These are phyloP conservation scores for Nitzschia putrida DNA, from an alignment of 108 stramenopile genomes.

Conservation along the genomic window DNA sequence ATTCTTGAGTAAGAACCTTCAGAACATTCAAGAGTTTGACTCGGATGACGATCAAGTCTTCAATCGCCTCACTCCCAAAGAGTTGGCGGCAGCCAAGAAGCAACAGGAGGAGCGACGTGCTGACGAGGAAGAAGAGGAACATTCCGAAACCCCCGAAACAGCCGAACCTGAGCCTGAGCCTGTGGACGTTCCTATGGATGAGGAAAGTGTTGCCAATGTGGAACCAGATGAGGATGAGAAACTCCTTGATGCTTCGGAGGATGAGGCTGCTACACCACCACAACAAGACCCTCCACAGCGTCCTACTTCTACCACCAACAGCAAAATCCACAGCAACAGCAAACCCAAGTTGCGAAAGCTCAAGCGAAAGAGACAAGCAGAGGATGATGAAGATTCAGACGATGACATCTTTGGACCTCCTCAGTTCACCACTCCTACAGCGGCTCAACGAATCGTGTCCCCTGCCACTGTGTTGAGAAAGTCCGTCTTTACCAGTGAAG, in stretches of 20 bases:
- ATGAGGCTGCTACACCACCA: too few relatives aligned
- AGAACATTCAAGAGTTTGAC: conserved; percentile 15
- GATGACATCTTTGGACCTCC: conserved; percentile 16
- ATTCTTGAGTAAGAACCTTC: conserved; percentile 7
- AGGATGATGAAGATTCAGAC: conserved; percentile 45
- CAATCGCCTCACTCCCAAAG: neutral
- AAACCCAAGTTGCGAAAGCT: neutral
- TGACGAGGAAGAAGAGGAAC: conserved; percentile 5
- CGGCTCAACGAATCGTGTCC: conserved; percentile 7
- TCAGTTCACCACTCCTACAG: conserved; percentile 13
- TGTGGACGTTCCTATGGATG: too few relatives aligned
- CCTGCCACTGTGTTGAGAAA: conserved; percentile 1
- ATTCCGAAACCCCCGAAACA: too few relatives aligned
- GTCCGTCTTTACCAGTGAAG: neutral
- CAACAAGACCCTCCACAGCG: neutral
- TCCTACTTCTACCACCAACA: neutral
- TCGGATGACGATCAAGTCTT: conserved; percentile 13
- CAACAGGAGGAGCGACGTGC: neutral
- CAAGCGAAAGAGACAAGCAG: conserved; percentile 17
- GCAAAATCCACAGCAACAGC: neutral
- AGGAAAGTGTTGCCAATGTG: too few relatives aligned
- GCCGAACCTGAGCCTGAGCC: too few relatives aligned
- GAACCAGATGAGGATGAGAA: too few relatives aligned
- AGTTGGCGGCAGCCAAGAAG: neutral
- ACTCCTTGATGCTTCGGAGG: too few relatives aligned